These are phyloP conservation scores for Globisporangium apiculatum DNA, from an alignment of 352 stramenopile genomes.

Conservation along the genomic window DNA sequence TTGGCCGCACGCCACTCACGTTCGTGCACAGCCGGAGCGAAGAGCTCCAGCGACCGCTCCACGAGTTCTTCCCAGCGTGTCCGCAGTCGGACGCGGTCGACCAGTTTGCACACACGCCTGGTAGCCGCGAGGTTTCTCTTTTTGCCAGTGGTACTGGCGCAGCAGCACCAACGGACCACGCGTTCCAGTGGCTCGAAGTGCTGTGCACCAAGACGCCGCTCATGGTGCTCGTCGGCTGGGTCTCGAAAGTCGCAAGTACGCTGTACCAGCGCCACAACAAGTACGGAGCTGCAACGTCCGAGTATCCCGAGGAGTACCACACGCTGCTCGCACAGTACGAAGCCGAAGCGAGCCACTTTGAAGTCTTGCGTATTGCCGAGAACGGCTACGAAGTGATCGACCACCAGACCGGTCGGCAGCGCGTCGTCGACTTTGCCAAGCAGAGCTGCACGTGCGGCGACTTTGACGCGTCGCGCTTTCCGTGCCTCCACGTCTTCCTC, in stretches of 20 bases:
- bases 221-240: slow-evolving; percentile 77
- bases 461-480: slow-evolving; percentile 65
- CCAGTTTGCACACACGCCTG: slow-evolving; percentile 27
- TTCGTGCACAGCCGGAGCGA: slow-evolving; percentile 67
- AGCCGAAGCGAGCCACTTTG: slow-evolving; percentile 39
- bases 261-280: slow-evolving; percentile 70
- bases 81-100: slow-evolving; percentile 56
- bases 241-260: slow-evolving; percentile 69
- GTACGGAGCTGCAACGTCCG: slow-evolving; percentile 62
- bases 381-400: slow-evolving; percentile 76
- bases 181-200: slow-evolving; percentile 57
- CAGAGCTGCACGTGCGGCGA: slow-evolving; percentile 73
- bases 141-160: background rate
- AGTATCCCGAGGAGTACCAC: slow-evolving; percentile 75
- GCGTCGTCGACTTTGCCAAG: slow-evolving; percentile 70
- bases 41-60: slow-evolving; percentile 29
- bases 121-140: too few relatives aligned
- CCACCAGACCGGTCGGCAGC: slow-evolving; percentile 46
- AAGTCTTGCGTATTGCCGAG: slow-evolving; percentile 62
- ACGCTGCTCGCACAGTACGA: slow-evolving; percentile 59
- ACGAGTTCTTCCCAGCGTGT: slow-evolving; percentile 43
- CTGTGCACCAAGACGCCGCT: slow-evolving; percentile 59
- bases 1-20: slow-evolving; percentile 38
- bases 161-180: slow-evolving; percentile 16
- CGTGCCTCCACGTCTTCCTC: slow-evolving; percentile 75